Conservation (phyloP, 1,284 basidiomycete species). For the Rhodotorula sp. region DNA sequence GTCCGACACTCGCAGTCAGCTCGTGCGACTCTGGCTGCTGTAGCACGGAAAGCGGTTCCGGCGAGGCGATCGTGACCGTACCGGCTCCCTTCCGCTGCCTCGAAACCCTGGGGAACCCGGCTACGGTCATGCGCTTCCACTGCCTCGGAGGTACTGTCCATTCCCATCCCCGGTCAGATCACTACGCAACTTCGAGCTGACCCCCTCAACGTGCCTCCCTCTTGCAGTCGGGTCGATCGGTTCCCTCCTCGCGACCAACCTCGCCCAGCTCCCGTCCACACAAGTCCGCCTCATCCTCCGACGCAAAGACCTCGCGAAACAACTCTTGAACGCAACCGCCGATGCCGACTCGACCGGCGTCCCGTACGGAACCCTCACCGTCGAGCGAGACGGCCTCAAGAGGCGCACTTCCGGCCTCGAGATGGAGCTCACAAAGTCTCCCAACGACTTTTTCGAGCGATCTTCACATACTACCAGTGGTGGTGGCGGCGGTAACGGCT, state of each 20-base stretch:
- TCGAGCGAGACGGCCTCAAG: conserved; percentile 50
- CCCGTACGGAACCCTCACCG: conserved; percentile 36
- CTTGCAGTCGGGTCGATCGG: conserved; percentile 78
- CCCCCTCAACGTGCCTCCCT: conserved; percentile 55
- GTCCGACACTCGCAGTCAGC: too few relatives aligned
- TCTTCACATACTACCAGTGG: conserved; percentile 20
- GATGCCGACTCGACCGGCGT: neutral
- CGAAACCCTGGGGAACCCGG: too few relatives aligned
- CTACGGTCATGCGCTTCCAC: conserved; percentile 34
- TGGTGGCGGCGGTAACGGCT: neutral
- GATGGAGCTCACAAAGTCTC: conserved; percentile 32
- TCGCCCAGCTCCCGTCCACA: conserved; percentile 60
- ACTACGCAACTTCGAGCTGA: neutral
- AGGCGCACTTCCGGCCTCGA: conserved; percentile 25
- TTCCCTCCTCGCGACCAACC: conserved; percentile 71
- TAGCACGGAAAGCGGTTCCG: too few relatives aligned
- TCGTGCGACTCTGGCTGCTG: too few relatives aligned
- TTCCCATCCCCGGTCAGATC: neutral
- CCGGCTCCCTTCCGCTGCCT: too few relatives aligned
- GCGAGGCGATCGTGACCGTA: too few relatives aligned
- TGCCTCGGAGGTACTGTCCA: conserved; percentile 29
- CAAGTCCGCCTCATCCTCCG: conserved; percentile 62
- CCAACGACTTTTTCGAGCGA: conserved; percentile 49
- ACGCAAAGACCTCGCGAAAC: conserved; percentile 61
- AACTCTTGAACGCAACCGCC: conserved; percentile 46